Conservation (phyloP, 129 eudicot species). For the Solidago caesia region DNA sequence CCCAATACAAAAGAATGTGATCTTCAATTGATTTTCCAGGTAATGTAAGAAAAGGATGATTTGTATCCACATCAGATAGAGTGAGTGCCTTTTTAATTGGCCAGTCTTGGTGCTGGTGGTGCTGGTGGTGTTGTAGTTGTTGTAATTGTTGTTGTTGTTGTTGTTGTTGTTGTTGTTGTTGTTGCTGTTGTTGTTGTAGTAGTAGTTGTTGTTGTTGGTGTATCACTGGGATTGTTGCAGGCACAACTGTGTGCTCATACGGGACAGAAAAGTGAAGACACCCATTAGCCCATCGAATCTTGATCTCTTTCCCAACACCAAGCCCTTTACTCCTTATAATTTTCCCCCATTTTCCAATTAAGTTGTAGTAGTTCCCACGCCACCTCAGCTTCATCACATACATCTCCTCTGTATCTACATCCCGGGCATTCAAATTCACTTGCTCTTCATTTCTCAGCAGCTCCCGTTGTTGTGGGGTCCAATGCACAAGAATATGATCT, state of each 20-base stretch:
- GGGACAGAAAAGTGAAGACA: conserved; percentile 75
- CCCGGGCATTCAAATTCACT: conserved; percentile 62
- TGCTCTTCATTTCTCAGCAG: conserved; percentile 71
- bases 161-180: conserved; percentile 29
- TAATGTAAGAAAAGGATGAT: conserved; percentile 83
- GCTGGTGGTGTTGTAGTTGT: conserved; percentile 24
- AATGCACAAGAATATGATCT: conserved; percentile 75
- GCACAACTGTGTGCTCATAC: conserved; percentile 45
- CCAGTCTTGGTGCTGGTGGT: conserved; percentile 57
- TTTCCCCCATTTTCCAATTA: conserved; percentile 82
- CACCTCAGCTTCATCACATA: conserved; percentile 79
- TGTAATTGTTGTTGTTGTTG: conserved; percentile 29
- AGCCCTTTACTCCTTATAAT: conserved; percentile 71
- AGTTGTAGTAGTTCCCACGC: conserved; percentile 77
- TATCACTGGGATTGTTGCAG: conserved; percentile 39
- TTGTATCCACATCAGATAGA: conserved; percentile 77
- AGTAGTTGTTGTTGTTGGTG: not conserved
- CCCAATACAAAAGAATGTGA: conserved; percentile 74
- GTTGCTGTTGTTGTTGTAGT: conserved; percentile 22
- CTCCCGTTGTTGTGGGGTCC: conserved; percentile 63
- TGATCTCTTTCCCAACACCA: conserved; percentile 77
- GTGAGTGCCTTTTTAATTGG: conserved; percentile 77
- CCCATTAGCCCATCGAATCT: conserved; percentile 69
- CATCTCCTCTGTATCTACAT: conserved; percentile 68
- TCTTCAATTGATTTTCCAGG: conserved; percentile 82